Evolutionary conservation across 2,329 filamentous ascomycete genomes (phyloP), one percentile per base, ranked within the genome.

Genomic region (Myriosclerotinia curreyana): DNA sequence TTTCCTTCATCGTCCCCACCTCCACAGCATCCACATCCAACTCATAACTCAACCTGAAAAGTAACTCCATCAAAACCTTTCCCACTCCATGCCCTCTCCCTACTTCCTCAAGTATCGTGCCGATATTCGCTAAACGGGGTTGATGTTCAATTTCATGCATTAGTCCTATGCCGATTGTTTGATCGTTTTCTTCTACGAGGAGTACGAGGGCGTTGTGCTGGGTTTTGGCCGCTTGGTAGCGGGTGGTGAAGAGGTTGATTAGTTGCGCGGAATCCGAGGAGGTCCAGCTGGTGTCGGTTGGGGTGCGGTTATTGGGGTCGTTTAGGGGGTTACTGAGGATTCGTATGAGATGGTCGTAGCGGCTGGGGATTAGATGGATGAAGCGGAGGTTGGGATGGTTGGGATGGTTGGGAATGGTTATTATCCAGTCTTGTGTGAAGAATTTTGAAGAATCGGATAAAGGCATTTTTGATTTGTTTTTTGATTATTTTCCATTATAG

Each of bases 31-130:
- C 56, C 7, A 64, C 60, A 46, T 65, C 54, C 36, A 66, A 25
- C 40, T 69, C 67, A 59, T 66, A 65, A 53, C 66, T 65, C 63
- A 68, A 49, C 14, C 65, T 56, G 50, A 69, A 34, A 42, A 67
- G 50, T 0, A 69, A 34, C 31, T 56, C 22, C 61, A 61, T 53
- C 25, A 25, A 20, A 6, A 44, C 7, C 15, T 20, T 44, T 3
- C 59, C 48, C 7, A 61, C 14, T 1, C 59, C 59, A 40, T 61
- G 48, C 2, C 59, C 36, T n/a, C 48, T 61, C 2, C 48, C 59
- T 38, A 22, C 20, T 12, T 38, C 36, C 20, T 61, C 49, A 14
- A 61, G 59, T 25, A 54, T 53, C 28, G 31, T 44, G 1, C 59
- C 59, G 8, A 61, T 53, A 44, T 61, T 61, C 6, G 48, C 59